These are phyloP conservation scores for Elsinoe ampelina DNA, from an alignment of 2,329 filamentous ascomycete genomes.

Conservation along the genomic window DNA sequence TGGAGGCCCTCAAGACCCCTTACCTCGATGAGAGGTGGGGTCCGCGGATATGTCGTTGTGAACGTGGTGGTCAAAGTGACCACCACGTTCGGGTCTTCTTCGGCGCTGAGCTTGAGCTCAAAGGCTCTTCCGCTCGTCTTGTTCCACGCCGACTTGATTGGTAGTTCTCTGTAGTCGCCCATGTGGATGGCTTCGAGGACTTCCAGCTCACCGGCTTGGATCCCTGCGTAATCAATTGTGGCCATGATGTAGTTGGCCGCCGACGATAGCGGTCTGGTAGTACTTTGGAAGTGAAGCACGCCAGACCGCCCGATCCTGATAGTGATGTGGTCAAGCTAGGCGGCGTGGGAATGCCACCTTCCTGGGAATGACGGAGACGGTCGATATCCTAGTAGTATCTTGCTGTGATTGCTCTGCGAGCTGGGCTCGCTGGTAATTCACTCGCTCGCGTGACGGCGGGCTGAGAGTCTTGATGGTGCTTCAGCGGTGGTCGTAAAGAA, in stretches of 20 bases:
- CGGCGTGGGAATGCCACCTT: too few species aligned
- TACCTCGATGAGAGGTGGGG: conserved; percentile 61
- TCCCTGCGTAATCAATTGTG: conserved; percentile 63
- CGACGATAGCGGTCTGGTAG: not conserved
- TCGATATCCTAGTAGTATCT: too few species aligned
- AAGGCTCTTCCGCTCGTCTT: conserved; percentile 73
- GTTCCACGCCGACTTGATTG: conserved; percentile 73
- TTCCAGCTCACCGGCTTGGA: conserved; percentile 79
- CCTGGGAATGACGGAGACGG: too few species aligned
- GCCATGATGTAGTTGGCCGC: conserved; percentile 16
- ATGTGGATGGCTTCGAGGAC: conserved; percentile 80
- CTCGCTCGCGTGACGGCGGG: too few species aligned
- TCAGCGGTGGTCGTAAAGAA: too few species aligned
- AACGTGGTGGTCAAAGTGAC: conserved; percentile 80
- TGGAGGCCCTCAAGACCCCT: conserved; percentile 56
- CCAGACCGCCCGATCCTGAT: too few species aligned
- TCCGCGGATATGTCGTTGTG: conserved; percentile 85
- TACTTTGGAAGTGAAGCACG: too few species aligned
- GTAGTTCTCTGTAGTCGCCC: conserved; percentile 73
- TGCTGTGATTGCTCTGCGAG: too few species aligned
- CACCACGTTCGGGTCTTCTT: conserved; percentile 61
- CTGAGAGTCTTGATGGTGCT: too few species aligned
- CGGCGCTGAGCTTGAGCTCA: conserved; percentile 66
- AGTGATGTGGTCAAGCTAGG: too few species aligned
- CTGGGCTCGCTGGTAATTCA: too few species aligned